A percentile compares a stretch with the other conserved stretches of the same genome.
Conservation (phyloP, 2,329 filamentous ascomycete genomes). For the Stenocarpella maydis region DNA sequence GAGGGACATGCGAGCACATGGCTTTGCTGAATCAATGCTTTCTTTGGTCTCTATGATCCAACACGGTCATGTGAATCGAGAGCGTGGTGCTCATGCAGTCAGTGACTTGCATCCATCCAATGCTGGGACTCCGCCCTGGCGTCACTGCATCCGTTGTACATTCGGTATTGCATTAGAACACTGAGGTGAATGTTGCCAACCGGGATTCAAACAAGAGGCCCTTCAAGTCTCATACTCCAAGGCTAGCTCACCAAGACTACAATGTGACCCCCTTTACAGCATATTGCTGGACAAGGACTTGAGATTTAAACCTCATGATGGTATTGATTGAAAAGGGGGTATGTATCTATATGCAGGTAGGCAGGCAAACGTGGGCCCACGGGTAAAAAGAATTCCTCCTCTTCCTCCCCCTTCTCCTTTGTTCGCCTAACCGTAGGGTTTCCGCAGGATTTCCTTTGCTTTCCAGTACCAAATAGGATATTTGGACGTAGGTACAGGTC, state of each 20-base stretch:
- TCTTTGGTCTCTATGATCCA: neutral
- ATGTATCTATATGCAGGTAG: slow-evolving; percentile 27
- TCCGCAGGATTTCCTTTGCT: neutral
- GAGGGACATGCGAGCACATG: neutral
- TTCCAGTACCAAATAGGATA: neutral
- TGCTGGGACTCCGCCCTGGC: too few species aligned
- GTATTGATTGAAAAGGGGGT: slow-evolving; percentile 22
- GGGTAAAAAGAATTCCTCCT: neutral
- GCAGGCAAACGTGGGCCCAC: slow-evolving; percentile 5
- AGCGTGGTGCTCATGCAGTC: neutral
- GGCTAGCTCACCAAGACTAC: too few species aligned
- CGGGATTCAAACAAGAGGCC: too few species aligned
- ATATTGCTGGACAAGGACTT: neutral
- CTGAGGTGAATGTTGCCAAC: too few species aligned
- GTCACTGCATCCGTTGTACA: neutral
- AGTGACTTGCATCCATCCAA: neutral
- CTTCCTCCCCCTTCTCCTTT: neutral
- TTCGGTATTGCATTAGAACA: neutral
- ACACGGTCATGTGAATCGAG: neutral
- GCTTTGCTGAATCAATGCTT: neutral
- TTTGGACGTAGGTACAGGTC: neutral
- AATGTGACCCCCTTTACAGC: too few species aligned
- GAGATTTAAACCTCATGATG: slow-evolving; percentile 12
- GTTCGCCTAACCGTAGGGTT: neutral
- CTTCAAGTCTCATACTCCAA: too few species aligned